These are phyloP conservation scores for Vararia minispora DNA, from an alignment of 768 basidiomycete genomes.

Conservation along the genomic window DNA sequence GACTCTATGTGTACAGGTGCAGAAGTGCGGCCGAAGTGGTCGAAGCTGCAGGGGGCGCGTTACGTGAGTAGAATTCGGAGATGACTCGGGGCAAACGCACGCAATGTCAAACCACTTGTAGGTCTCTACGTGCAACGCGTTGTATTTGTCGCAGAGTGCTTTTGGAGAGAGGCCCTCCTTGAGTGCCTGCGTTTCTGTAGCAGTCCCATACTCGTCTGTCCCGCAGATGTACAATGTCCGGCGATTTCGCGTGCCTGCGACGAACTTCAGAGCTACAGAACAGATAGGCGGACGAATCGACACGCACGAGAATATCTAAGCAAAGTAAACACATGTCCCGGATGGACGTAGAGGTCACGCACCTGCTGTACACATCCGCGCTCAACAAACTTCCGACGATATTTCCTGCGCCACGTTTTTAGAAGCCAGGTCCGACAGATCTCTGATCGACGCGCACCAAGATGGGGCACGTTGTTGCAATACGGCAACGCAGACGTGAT, in stretches of 20 bases:
- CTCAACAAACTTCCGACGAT: conserved; percentile 94
- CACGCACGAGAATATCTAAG: conserved; percentile 51
- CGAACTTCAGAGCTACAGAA: conserved; percentile 6
- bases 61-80: not conserved
- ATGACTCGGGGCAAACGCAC: conserved; percentile 27
- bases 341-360: conserved; percentile 22
- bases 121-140: conserved; percentile 79
- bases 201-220: conserved; percentile 99
- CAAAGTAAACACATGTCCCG: not conserved
- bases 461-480: conserved; percentile 95
- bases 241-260: conserved; percentile 63
- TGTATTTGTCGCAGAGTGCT: conserved; percentile 85
- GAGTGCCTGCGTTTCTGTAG: conserved; percentile 93
- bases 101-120: conserved; percentile 98
- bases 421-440: not conserved
- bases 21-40: conserved; percentile 93
- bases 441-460: conserved; percentile 41
- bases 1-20: conserved; percentile 84
- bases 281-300: not conserved
- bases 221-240: conserved; percentile 93
- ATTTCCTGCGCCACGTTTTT: conserved; percentile 39
- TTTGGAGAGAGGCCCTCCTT: conserved; percentile 75
- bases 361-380: conserved; percentile 95
- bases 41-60: conserved; percentile 49
- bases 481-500: conserved; percentile 95